Conservation (phyloP, 257 asterid genomes). For the Leonotis leonurus region DNA sequence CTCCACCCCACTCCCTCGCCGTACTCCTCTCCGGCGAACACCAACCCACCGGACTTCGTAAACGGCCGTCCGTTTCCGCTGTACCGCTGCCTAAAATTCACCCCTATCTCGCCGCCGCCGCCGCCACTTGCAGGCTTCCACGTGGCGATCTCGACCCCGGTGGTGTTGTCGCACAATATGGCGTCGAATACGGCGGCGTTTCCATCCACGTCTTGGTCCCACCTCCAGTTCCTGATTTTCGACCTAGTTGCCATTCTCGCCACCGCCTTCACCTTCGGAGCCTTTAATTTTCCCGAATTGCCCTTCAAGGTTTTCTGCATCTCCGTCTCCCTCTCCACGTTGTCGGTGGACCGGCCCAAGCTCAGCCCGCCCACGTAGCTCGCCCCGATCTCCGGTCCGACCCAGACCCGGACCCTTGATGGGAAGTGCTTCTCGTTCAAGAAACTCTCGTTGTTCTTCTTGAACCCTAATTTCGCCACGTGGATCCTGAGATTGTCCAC, state of each 20-base stretch:
- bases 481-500: constrained; percentile 69
- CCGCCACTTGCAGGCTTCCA: constrained; percentile 48
- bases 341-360: constrained; percentile 66
- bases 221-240: constrained; percentile 71
- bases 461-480: constrained; percentile 62
- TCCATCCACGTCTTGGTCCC: constrained; percentile 89
- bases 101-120: constrained; percentile 13
- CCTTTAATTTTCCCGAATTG: constrained; percentile 33
- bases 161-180: constrained; percentile 47
- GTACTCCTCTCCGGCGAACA: constrained; percentile 58
- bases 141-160: constrained; percentile 57
- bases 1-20: constrained; percentile 61
- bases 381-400: constrained; percentile 84
- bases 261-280: constrained; percentile 43
- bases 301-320: constrained; percentile 59
- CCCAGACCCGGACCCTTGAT: constrained; percentile 67
- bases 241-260: constrained; percentile 49
- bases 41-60: constrained; percentile 63
- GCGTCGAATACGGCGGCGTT: constrained; percentile 61
- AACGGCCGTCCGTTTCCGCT: constrained; percentile 50
- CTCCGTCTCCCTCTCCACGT: constrained; percentile 53
- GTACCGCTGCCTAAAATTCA: constrained; percentile 35
- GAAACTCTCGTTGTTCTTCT: constrained; percentile 26
- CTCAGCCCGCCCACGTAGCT: constrained; percentile 68
- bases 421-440: constrained; percentile 68